Base-by-base conservation (phyloP, 768 basidiomycete species). In the Zangia roseola region DNA sequence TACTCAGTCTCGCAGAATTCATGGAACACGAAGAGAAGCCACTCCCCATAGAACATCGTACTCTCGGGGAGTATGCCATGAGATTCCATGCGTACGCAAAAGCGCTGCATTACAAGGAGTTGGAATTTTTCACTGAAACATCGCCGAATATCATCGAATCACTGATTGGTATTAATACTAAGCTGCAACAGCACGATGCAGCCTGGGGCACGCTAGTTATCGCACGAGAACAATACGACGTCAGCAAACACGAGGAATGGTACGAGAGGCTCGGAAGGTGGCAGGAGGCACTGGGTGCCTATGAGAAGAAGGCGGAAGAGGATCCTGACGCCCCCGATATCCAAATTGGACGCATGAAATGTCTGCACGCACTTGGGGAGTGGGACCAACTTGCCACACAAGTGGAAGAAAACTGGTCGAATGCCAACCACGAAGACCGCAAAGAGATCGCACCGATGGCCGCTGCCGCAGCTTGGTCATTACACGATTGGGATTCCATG, bases 11-110 rank as follows among this genome's bases (percentile, higher is more conserved):
- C 21, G 94, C 94, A 5, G 97, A 99, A 65, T 98, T 98, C 67
- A 95, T 98, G 91, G 97, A 98, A 67, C 95, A 97, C 58, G 94
- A 98, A 69, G 97, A 98, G 62, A 95, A 95, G 62, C 81, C 90
- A 1, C 75, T 98, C 2, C 93, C 93, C 2, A 97, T 98, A 52
- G 93, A 97, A 58, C 86, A 94, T 58, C 82, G 91, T 43, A 91
- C 90, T 12, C 80, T 98, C 13, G 97, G 95, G 31, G 91, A 94
- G 61, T 93, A 94, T 61, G 94, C 97, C 0, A 81, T 91, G 73
- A 88, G 86, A 55, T 93, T 89, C 67, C 87, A 91, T 67, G 94
- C 94, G 0, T 97, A 93, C 57, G 97, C 97, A 4, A 98, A 98
- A 65, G 94, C 95, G 0, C 77, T 99, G 23, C 97, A 99, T 66